Base-by-base conservation (phyloP, 2,329 filamentous ascomycete genomes). In the Pyrenochaeta sp. region DNA sequence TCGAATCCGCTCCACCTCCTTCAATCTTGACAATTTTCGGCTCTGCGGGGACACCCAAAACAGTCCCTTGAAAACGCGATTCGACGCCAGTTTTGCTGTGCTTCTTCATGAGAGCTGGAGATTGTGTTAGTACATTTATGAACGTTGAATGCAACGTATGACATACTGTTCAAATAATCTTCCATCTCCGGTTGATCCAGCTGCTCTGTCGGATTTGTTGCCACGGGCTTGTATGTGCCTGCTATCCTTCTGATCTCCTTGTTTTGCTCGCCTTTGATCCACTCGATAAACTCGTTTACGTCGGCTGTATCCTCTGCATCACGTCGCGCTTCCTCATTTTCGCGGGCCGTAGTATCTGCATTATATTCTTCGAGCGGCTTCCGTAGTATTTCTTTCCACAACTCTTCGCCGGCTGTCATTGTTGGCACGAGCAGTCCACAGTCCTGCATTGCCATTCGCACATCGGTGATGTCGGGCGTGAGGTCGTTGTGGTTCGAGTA, bases 21-120 rank as follows among this genome's bases (percentile, higher is more conserved):
- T 96, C 92, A 45, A 96, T 88, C 45, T 88, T 81, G 23, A 97
- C 79, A 7, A 89, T 85, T 67, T 86, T 86, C 51, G 88, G 84
- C 62, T 96, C 91, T 43, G 83, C 84, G 39, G 83, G 81, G 61
- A 88, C 88, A 3, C 94, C 94, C 10, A 98, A 81, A 0, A 95
- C 84, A 0, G 94, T 97, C 27, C 91, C 92, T 63, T 89, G 86
- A 74, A 92, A 96, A 67, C 94, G 89, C 9, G 89, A 88, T 69
- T 96, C 92, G 68, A 96, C 92, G 58, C 90, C 91, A 0, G 90
- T 90, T 66, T 95, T 96, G 78, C 89, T 92, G 75, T 96, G 91
- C 71, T 96, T 97, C 78, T 93, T 95, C 77, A 96, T 97, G 36
- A 98, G 79, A 4, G 87, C 90, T 90, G 61, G 14, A 44, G 21